These are phyloP conservation scores for Calonectria pseudoreteaudii DNA, from an alignment of 2,329 filamentous ascomycete species.

Conservation along the genomic window DNA sequence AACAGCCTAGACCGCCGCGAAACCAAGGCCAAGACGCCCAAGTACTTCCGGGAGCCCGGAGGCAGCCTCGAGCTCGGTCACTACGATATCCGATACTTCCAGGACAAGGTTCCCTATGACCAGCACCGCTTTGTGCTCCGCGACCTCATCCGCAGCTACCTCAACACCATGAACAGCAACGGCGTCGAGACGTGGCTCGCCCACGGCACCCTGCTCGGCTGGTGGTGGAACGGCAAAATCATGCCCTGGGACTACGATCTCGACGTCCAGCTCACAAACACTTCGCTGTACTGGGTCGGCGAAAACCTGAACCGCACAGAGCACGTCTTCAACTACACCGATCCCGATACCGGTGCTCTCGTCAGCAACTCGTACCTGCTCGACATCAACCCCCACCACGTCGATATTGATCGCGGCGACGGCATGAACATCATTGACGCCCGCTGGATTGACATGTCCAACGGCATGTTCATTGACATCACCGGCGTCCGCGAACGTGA, in stretches of 20 bases:
- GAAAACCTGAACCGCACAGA: conserved; percentile 76
- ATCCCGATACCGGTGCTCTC: conserved; percentile 54
- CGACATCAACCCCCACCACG: conserved; percentile 80
- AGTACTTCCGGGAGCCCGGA: conserved; percentile 77
- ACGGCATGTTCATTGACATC: conserved; percentile 86
- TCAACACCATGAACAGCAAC: conserved; percentile 72
- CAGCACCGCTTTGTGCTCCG: conserved; percentile 74
- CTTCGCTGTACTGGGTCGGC: conserved; percentile 74
- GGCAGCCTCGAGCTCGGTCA: conserved; percentile 71
- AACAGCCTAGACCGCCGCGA: conserved; percentile 10
- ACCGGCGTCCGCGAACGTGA: conserved; percentile 80
- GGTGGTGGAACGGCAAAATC: conserved; percentile 87
- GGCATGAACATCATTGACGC: conserved; percentile 86
- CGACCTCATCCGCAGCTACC: conserved; percentile 80
- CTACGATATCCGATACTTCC: conserved; percentile 81
- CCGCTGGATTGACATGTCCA: conserved; percentile 82
- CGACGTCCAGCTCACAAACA: conserved; percentile 80
- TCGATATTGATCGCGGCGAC: conserved; percentile 70
- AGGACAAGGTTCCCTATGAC: conserved; percentile 71
- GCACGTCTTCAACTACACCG: conserved; percentile 64
- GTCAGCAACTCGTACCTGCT: conserved; percentile 71
- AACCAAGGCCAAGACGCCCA: conserved; percentile 48
- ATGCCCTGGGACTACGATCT: conserved; percentile 89
- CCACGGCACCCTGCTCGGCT: conserved; percentile 85
- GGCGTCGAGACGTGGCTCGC: conserved; percentile 87